These are phyloP conservation scores for Calonectria naviculata DNA, from an alignment of 2,329 filamentous ascomycete species.

Conservation along the genomic window DNA sequence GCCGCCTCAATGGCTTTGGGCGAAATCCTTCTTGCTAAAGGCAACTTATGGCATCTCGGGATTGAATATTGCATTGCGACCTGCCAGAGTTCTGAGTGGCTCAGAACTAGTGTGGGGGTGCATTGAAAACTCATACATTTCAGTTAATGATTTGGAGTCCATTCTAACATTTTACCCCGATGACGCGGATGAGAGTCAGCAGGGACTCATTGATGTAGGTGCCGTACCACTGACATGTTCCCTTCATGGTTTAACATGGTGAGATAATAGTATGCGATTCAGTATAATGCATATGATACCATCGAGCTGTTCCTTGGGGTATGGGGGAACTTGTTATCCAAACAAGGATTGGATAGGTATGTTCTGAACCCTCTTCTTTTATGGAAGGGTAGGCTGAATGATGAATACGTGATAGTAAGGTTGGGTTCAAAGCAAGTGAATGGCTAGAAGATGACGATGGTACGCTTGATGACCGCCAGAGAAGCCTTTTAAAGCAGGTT, in stretches of 20 bases:
- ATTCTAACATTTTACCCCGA: neutral
- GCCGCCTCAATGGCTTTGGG: constrained; percentile 27
- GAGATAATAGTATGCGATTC: rapidly evolving
- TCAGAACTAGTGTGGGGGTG: rapidly evolving
- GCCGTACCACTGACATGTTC: neutral
- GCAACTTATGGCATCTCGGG: neutral
- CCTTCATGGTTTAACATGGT: neutral
- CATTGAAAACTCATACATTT: rapidly evolving
- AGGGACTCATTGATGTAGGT: neutral
- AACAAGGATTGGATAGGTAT: constrained; percentile 23
- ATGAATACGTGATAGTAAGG: neutral
- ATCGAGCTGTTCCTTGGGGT: neutral
- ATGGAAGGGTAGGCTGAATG: rapidly evolving
- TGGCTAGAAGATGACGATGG: neutral
- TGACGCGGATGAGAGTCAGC: neutral
- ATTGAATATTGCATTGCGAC: neutral
- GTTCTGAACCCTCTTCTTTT: neutral
- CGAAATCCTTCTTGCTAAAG: neutral
- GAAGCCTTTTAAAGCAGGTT: neutral
- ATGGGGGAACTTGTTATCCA: constrained; percentile 24
- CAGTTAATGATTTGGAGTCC: rapidly evolving
- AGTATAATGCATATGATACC: rapidly evolving
- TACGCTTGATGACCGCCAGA: neutral
- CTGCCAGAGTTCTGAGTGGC: neutral
- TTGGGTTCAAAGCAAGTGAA: neutral